These are phyloP conservation scores for Imleria badia DNA, from an alignment of 768 basidiomycete genomes.

Conservation along the genomic window DNA sequence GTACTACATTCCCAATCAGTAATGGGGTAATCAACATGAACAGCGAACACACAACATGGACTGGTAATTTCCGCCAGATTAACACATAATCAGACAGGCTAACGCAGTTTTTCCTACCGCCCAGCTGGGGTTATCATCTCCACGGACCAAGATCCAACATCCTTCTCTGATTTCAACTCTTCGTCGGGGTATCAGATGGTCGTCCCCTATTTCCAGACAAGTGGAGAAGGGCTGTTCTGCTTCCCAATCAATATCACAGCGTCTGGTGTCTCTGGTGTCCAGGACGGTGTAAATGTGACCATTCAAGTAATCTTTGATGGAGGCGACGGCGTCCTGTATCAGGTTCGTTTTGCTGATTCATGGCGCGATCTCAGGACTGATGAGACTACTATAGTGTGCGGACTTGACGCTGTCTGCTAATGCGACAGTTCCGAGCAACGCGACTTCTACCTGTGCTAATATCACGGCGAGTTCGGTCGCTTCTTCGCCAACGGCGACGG, in stretches of 20 bases:
- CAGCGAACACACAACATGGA: conserved; percentile 66
- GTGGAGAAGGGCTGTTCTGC: conserved; percentile 64
- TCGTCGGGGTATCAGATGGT: conserved; percentile 35
- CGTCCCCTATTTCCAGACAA: conserved; percentile 48
- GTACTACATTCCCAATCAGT: conserved; percentile 68
- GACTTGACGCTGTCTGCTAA: conserved; percentile 68
- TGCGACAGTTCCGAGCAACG: conserved; percentile 47
- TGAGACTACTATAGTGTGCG: conserved; percentile 59
- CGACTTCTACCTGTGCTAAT: conserved; percentile 35
- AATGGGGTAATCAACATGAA: conserved; percentile 60
- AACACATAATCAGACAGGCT: conserved; percentile 1
- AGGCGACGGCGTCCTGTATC: conserved; percentile 71
- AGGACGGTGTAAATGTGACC: conserved; percentile 71
- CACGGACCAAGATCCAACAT: conserved; percentile 55
- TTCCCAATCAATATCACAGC: conserved; percentile 60
- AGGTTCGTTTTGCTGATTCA: conserved; percentile 39
- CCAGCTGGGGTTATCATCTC: conserved; percentile 55
- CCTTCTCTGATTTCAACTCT: conserved; percentile 62
- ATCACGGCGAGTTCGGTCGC: conserved; percentile 22
- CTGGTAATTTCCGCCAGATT: conserved; percentile 34
- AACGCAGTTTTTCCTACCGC: conserved; percentile 6
- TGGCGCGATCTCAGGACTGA: not conserved
- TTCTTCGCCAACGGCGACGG: conserved; percentile 17
- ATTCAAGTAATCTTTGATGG: conserved; percentile 67
- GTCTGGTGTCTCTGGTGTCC: conserved; percentile 48